Evolutionary conservation across 805 yeast species (phyloP).

Genomic region (Pichia gijzeniarum): DNA sequence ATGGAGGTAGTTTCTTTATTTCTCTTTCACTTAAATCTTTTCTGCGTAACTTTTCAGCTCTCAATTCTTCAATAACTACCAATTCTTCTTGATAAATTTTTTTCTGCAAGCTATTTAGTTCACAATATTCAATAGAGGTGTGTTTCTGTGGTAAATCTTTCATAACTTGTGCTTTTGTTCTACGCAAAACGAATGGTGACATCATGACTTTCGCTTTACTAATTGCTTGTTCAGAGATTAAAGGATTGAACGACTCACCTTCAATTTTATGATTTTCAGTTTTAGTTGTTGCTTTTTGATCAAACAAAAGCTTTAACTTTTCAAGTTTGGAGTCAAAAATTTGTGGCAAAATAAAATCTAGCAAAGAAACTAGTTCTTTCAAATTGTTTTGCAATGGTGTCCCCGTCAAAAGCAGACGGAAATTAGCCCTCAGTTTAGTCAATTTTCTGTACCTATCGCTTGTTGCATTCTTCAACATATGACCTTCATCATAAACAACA

Average conservation of each 20-base stretch:
- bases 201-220: conserved; percentile 94
- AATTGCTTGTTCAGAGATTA: conserved; percentile 86
- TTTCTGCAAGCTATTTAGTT: conserved; percentile 48
- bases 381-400: conserved; percentile 95
- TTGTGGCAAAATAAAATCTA: conserved; percentile 85
- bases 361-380: conserved; percentile 79
- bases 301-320: conserved; percentile 75
- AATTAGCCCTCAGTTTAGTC: conserved; percentile 78
- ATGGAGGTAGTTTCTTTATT: conserved; percentile 30
- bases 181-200: conserved; percentile 93
- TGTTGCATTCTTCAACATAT: conserved; percentile 84
- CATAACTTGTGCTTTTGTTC: conserved; percentile 88
- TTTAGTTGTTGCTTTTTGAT: conserved; percentile 76
- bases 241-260: conserved; percentile 58
- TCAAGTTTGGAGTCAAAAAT: conserved; percentile 77
- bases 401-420: conserved; percentile 86
- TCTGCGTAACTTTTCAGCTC: conserved; percentile 39
- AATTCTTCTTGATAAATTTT: conserved; percentile 58
- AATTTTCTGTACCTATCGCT: conserved; percentile 83
- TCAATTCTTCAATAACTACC: conserved; percentile 34
- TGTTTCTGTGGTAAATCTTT: conserved; percentile 78
- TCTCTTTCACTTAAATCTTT: conserved; percentile 29
- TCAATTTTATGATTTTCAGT: conserved; percentile 30
- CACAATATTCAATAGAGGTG: conserved; percentile 60
- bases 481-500: conserved; percentile 96